Conservation (phyloP, 371 early-diverging fungal genomes). For the Syncephalastrum racemosum region DNA sequence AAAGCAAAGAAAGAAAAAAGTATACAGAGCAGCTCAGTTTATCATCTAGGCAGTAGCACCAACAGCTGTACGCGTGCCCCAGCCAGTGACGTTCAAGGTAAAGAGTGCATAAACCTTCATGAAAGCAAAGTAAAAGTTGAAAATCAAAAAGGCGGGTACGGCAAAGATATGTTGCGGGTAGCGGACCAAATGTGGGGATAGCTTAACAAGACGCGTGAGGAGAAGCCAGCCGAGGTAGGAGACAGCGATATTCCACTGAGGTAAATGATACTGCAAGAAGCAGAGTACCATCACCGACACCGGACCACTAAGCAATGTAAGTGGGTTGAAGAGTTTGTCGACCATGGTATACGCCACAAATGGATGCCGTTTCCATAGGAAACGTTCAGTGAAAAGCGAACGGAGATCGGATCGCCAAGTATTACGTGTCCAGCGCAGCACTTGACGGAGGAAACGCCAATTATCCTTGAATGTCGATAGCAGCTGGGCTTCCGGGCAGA, state of each 20-base stretch:
- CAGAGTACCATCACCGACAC: slow-evolving; percentile 53
- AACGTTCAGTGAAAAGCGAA: slow-evolving; percentile 62
- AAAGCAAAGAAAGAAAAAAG: background rate
- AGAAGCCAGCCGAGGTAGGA: slow-evolving; percentile 69
- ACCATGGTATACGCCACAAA: slow-evolving; percentile 77
- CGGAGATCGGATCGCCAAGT: slow-evolving; percentile 77
- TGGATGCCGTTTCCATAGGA: slow-evolving; percentile 68
- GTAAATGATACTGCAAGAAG: slow-evolving; percentile 31
- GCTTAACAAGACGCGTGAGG: slow-evolving; percentile 68
- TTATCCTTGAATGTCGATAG: slow-evolving; percentile 77
- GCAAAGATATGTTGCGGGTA: slow-evolving; percentile 67
- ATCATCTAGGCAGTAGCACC: no score
- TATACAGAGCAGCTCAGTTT: background rate
- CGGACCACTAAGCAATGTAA: slow-evolving; percentile 73
- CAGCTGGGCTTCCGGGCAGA: slow-evolving; percentile 72
- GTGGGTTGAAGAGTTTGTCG: slow-evolving; percentile 75
- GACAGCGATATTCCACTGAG: slow-evolving; percentile 59
- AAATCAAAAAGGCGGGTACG: slow-evolving; percentile 68
- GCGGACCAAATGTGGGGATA: slow-evolving; percentile 65
- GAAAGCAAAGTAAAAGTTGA: slow-evolving; percentile 72
- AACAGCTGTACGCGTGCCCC: slow-evolving; percentile 60
- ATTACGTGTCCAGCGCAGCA: slow-evolving; percentile 75
- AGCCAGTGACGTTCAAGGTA: slow-evolving; percentile 70
- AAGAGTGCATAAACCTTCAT: slow-evolving; percentile 74
- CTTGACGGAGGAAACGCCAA: slow-evolving; percentile 75